A percentile compares a stretch with the other conserved stretches of the same genome.
Evolutionary conservation across 768 basidiomycete genomes (phyloP).

Genomic region (Pulveroboletus ravenelii): DNA sequence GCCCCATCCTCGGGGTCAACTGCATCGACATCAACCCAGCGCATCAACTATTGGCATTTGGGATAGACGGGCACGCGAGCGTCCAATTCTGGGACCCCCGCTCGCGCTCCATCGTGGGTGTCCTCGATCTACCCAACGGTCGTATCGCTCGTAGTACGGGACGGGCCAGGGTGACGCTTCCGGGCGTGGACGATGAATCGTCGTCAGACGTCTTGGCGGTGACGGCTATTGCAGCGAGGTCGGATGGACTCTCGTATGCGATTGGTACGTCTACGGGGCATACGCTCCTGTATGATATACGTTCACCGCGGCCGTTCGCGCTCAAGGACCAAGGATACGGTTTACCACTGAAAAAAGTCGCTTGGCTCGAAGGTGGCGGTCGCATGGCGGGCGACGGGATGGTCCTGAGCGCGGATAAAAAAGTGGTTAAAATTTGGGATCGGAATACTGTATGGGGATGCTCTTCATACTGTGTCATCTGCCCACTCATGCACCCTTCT

Average conservation of each 20-base stretch:
- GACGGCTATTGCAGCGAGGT: constrained; percentile 79
- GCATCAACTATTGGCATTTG: constrained; percentile 87
- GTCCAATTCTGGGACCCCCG: constrained; percentile 97
- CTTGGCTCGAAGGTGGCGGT: constrained; percentile 86
- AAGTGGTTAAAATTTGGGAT: constrained; percentile 98
- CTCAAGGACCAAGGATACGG: constrained; percentile 97
- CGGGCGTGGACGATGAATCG: constrained; percentile 33
- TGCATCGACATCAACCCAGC: constrained; percentile 88
- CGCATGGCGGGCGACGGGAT: constrained; percentile 83
- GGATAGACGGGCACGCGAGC: constrained; percentile 78
- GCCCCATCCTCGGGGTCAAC: constrained; percentile 79
- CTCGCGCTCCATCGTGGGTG: constrained; percentile 69
- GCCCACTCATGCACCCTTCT: constrained; percentile 6
- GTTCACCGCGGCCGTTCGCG: constrained; percentile 77
- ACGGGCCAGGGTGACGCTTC: constrained; percentile 25
- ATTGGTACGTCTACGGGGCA: constrained; percentile 95
- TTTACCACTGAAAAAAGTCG: constrained; percentile 74
- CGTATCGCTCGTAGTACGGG: constrained; percentile 44
- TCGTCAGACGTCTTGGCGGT: constrained; percentile 43
- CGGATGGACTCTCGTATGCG: constrained; percentile 90
- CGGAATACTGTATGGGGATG: constrained; percentile 59
- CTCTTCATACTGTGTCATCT: neutral
- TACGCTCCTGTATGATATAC: constrained; percentile 90
- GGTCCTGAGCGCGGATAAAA: constrained; percentile 90
- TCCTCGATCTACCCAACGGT: constrained; percentile 54